These are phyloP conservation scores for Mycena metata DNA, from an alignment of 768 basidiomycete genomes.

Conservation along the genomic window DNA sequence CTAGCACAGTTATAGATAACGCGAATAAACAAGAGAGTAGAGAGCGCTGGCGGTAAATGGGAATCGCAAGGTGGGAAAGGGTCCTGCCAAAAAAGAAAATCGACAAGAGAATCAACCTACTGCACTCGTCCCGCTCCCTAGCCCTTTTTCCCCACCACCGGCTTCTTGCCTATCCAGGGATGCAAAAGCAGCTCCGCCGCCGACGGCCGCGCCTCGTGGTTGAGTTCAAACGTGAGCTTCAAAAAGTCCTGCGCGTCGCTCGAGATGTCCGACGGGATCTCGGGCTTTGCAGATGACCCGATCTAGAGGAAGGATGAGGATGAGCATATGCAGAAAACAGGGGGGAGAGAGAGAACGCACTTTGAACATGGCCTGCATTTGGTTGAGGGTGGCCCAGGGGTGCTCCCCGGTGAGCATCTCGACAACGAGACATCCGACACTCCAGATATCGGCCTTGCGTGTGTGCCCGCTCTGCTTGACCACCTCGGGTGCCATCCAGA, in stretches of 20 bases:
- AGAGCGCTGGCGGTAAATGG: neutral
- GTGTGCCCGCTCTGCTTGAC: conserved; percentile 96
- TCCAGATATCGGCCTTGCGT: conserved; percentile 96
- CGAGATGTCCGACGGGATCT: conserved; percentile 93
- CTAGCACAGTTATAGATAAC: conserved; percentile 33
- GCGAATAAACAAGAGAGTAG: conserved; percentile 28
- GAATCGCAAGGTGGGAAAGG: too few species aligned
- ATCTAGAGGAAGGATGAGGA: conserved; percentile 67
- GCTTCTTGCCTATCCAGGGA: conserved; percentile 71
- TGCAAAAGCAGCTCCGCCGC: conserved; percentile 83
- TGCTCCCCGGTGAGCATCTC: conserved; percentile 98
- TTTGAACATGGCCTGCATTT: conserved; percentile 99
- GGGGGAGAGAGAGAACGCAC: conserved; percentile 52
- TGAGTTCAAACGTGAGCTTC: conserved; percentile 85
- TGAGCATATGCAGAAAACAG: conserved; percentile 7
- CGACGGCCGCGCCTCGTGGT: conserved; percentile 84
- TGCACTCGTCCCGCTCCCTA: conserved; percentile 14
- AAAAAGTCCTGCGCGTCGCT: conserved; percentile 91
- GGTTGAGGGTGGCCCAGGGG: conserved; percentile 94
- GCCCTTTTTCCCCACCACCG: conserved; percentile 43
- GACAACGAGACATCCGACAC: conserved; percentile 93
- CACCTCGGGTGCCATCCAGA: conserved; percentile 99
- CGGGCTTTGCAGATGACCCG: conserved; percentile 89
- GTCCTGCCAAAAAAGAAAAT: too few species aligned
- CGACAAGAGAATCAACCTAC: conserved; percentile 25